Base-by-base conservation (phyloP, 2,329 filamentous ascomycete species). In the Hymenoscyphus linearis region DNA sequence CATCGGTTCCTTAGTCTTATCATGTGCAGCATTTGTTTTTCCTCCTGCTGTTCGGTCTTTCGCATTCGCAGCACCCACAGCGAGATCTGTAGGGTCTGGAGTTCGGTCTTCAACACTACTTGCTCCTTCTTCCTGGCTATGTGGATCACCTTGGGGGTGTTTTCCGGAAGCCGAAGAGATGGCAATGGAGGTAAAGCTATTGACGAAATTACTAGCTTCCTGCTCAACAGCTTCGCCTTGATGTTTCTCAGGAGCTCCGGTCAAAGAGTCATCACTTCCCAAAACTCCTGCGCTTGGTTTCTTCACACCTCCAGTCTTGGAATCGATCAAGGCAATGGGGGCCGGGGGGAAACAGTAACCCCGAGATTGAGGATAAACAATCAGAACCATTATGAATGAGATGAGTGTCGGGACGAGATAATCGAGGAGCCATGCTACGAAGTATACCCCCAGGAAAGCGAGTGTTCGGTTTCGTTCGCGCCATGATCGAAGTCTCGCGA, bases 181-280 rank as follows among this genome's bases (percentile, higher is more conserved):
- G 27, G 37, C 61, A 26, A 62, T 66, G 22, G 47, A 58, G 34
- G 44, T 59, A 27, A 65, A 52, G 16, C 64, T 62, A 1, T 60
- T 53, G 3, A 66, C 66, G 27, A 68, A 66, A 22, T 66, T 64
- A 12, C 62, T 63, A 9, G 66, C 66, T 58, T 68, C 66, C 50
- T 68, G 63, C 52, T 65, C 66, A 14, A 65, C 61, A 3, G 63
- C 66, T 61, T 68, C 66, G 10, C 63, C 65, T 47, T 62, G 26
- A 55, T 66, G 62, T 25, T 65, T 68, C 27, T 68, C 66, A 3
- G 65, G 65, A 10, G 66, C 66, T 1, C 66, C 66, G 12, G 64
- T 68, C 14, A 68, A 44, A 12, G 60, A 66, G 36, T 66, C 59
- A 14, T 59, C 36, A 16, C 65, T 68, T 12, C 66, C 65, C 4